Base-by-base conservation (phyloP, 306 rosid genomes). In the Pterocarpus santalinus region DNA sequence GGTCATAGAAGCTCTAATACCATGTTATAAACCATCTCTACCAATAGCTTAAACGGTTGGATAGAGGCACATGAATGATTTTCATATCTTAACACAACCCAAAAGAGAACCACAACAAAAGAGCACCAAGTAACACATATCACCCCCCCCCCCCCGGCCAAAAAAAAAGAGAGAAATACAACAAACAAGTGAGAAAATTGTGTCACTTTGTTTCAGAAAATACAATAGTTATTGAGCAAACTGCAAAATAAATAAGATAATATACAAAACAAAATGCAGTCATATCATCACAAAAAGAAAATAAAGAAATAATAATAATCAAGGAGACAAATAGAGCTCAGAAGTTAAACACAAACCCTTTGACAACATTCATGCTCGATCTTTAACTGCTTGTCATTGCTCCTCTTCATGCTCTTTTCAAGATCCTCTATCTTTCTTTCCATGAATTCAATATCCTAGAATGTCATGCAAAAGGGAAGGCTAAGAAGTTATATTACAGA, bases 391-490 rank as follows among this genome's bases (percentile, higher is more conserved):
- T 95, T 95, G 90, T 95, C 99, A 67, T 95, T 95, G 92, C 99
- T 95, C 87, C 99, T 90, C 91, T 93, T 95, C 99, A 95, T 91
- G 92, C 98, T 93, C 88, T 95, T 95, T 73, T 93, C 99, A 63
- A 93, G 15, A 87, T 95, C 99, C 83, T 95, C 99, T 61, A 87
- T 77, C 84, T 90, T 90, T 73, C 79, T 92, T 61, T 95, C 94
- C 75, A 95, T 85, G 84, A 93, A 95, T 84, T 95, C 99, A 87
- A 93, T 44, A 80, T 95, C 99, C 99, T 95, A 63, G 9, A 78
- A 71, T 65, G 49, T 33, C 22, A 61, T 14, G 68, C 56, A 82
- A 58, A 68, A 41, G 38, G 69, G 12, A 78, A 62, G 68, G 53
- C 66, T 71, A 68, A 72, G 69, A 35, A 58, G n/a, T 46, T 62